These are phyloP conservation scores for Plasmodium blacklocki DNA, from an alignment of 169 alveolate genomes.

Conservation along the genomic window DNA sequence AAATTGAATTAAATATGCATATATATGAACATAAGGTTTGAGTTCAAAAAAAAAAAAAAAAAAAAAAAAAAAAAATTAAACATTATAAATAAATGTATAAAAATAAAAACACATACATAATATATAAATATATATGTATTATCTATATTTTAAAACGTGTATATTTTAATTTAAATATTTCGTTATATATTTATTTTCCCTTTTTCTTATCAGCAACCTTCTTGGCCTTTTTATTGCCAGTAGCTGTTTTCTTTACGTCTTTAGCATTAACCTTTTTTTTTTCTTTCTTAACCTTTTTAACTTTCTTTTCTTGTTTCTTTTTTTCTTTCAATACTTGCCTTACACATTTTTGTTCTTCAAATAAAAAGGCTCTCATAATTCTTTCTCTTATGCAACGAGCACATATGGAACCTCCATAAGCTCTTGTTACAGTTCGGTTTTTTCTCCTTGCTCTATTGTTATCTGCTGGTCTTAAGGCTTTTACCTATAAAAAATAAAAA, in stretches of 20 bases:
- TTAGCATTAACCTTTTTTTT: conserved; percentile 51
- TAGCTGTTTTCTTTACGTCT: conserved; percentile 25
- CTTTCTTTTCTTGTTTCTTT: conserved; percentile 78
- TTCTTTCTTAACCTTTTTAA: conserved; percentile 70
- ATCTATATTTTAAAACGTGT: neutral
- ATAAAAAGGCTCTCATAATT: conserved; percentile 93
- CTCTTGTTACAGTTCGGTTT: conserved; percentile 91
- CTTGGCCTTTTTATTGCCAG: conserved; percentile 26
- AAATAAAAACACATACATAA: too few relatives aligned
- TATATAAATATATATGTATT: conserved; percentile 1
- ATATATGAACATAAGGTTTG: conserved; percentile 1
- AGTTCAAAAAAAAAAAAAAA: neutral
- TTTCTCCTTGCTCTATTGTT: conserved; percentile 82
- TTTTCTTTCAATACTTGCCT: conserved; percentile 87
- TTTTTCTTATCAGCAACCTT: conserved; percentile 62
- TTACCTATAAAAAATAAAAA: conserved; percentile 50
- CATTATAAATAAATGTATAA: too few relatives aligned
- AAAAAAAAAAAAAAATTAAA: too few relatives aligned
- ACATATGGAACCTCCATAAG: conserved; percentile 92
- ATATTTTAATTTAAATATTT: neutral
- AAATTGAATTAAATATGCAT: neutral
- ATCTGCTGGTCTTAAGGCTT: conserved; percentile 87
- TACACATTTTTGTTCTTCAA: conserved; percentile 92
- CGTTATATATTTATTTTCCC: conserved; percentile 22
- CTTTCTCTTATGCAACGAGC: conserved; percentile 90